Evolutionary conservation across 441 rosid genomes (phyloP), one percentile per base, ranked within the genome.

Genomic region (Bruguiera hainesii): DNA sequence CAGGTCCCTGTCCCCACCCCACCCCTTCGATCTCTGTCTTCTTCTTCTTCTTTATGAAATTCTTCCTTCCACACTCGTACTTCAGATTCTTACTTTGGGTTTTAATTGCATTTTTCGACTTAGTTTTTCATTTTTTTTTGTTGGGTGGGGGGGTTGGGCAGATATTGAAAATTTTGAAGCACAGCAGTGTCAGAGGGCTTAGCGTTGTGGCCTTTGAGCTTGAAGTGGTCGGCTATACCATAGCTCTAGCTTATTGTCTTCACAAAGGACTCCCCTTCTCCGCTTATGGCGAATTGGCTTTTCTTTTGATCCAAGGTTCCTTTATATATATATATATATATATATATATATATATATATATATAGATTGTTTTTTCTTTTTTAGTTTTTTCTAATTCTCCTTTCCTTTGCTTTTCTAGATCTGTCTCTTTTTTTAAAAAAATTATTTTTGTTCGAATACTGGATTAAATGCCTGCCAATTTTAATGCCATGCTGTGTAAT

Each of bases 201-300:
- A 91, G 98, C 69, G 69, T 89, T 68, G 73, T 84, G 5, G 84
- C 86, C 3, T 89, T 94, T 79, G 98, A 94, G 89, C 90, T 94
- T 18, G 98, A 94, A 72, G 89, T 88, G 16, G 85, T 91, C 61
- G 98, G 96, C 18, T 89, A 88, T 58, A 94, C 98, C 5, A 94
- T 94, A 50, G 94, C 96, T 66, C 81, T 94, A 21, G 93, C 97
- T 5, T 94, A 94, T 77, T 94, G 97, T 73, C 84, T 94, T 70
- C 91, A 91, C 67, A 91, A 85, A 73, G 96, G 89, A n/a, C 93
- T 94, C 60, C 96, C 98, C 49, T 94, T 94, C 72, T 94, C 98
- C 0, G 98, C 97, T 76, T 94, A 73, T 66, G 98, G 97, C 15
- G 98, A 94, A 75, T 78, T 86, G 88, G 89, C 80, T 3, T 94